These are phyloP conservation scores for Solanum appendiculatum DNA, from an alignment of 257 asterid genomes.

Conservation along the genomic window DNA sequence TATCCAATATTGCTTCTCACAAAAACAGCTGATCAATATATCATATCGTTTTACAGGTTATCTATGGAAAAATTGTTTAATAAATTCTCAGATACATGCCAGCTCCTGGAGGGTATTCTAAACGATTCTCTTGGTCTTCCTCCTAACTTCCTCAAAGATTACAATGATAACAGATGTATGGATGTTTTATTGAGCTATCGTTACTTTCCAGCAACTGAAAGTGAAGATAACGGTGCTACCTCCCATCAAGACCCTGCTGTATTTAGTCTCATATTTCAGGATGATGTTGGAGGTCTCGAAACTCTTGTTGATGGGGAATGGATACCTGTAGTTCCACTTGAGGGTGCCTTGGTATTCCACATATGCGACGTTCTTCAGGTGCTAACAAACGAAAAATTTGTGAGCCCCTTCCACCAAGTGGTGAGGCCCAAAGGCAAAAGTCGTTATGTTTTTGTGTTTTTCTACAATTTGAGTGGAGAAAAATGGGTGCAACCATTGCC, in stretches of 20 bases:
- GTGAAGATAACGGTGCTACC: not conserved
- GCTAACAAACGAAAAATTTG: not conserved
- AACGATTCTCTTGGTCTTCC: not conserved
- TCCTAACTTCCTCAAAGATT: not conserved
- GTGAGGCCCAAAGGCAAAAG: not conserved
- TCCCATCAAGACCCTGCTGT: not conserved
- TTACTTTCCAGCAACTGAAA: not conserved
- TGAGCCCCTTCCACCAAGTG: not conserved
- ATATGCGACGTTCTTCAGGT: not conserved
- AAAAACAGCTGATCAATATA: too few relatives aligned
- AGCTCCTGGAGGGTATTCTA: not conserved
- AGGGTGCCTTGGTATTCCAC: not conserved
- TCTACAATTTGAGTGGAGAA: constrained; percentile 16
- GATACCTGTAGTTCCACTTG: not conserved
- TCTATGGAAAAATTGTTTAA: not conserved
- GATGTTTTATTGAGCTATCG: not conserved
- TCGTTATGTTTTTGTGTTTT: constrained; percentile 20
- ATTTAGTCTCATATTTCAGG: not conserved
- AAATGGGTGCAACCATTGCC: constrained; percentile 31
- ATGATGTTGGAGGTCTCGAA: not conserved
- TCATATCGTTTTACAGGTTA: too few relatives aligned
- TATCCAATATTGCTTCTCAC: too few relatives aligned
- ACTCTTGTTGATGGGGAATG: not conserved
- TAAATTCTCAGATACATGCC: not conserved
- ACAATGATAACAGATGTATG: not conserved